phyloP scores from a whole-genome alignment of 1,139 yeast species.

The Kodamaea suecica region DNA sequence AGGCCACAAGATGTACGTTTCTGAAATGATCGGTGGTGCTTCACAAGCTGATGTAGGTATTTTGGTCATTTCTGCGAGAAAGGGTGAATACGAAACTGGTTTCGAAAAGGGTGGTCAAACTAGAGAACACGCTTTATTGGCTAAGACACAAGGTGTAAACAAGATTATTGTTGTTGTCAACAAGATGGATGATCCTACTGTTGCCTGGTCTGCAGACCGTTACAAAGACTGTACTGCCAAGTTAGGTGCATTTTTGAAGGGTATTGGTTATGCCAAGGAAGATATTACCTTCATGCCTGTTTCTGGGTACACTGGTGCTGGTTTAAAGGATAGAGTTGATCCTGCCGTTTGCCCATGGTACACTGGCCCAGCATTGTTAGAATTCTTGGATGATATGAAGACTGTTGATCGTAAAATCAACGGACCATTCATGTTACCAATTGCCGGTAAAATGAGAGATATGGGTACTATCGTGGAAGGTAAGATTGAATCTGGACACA shows the following conservation, averaged over 20 bases:
- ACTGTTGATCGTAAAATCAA: constrained; percentile 81
- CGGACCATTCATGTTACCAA: constrained; percentile 97
- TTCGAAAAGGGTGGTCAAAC: constrained; percentile 99
- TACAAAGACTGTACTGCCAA: constrained; percentile 92
- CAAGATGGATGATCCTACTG: constrained; percentile 99
- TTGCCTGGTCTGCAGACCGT: constrained; percentile 92
- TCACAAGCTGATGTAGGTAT: constrained; percentile 99
- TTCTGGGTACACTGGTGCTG: constrained; percentile 96
- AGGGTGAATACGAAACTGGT: constrained; percentile 99
- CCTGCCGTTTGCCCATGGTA: constrained; percentile 85
- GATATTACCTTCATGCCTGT: constrained; percentile 95
- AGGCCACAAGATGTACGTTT: constrained; percentile 97
- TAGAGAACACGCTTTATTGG: constrained; percentile 95
- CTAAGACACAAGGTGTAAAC: constrained; percentile 97
- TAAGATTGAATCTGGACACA: constrained; percentile 92
- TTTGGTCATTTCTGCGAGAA: constrained; percentile 94
- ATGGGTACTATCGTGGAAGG: constrained; percentile 98
- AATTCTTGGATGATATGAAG: constrained; percentile 80
- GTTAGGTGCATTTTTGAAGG: constrained; percentile 73
- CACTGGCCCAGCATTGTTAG: constrained; percentile 85
- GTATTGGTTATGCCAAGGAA: constrained; percentile 84
- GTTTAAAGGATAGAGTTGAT: constrained; percentile 81
- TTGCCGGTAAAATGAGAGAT: constrained; percentile 91
- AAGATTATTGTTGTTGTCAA: constrained; percentile 89
- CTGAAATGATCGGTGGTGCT: constrained; percentile 99